phyloP scores from a whole-genome alignment of 768 basidiomycete species.

The Cystoderma amianthinum region DNA sequence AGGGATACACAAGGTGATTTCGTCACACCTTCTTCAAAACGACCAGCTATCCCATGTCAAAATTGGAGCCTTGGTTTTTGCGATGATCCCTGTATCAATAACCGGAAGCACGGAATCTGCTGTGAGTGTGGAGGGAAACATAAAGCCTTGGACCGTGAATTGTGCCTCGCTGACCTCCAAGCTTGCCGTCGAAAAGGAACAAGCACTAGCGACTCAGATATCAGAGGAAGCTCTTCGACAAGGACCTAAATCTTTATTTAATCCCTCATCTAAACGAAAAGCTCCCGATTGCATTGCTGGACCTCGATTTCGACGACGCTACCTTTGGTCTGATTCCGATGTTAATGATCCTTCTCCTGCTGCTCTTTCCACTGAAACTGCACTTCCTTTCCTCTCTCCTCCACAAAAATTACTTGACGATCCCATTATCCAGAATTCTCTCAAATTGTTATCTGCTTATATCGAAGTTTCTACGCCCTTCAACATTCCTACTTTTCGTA shows the following conservation, averaged over 20 bases:
- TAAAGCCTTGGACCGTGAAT: not conserved
- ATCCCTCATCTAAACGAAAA: not conserved
- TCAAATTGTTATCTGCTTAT: constrained; percentile 3
- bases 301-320: constrained; percentile 4
- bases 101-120: not conserved
- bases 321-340: constrained; percentile 4
- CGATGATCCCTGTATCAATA: not conserved
- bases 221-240: too few relatives aligned
- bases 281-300: not conserved
- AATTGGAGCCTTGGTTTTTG: not conserved
- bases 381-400: constrained; percentile 11
- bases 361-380: constrained; percentile 7
- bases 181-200: not conserved
- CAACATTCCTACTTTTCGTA: constrained; percentile 17
- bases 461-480: constrained; percentile 19
- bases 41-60: not conserved
- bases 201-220: not conserved
- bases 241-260: not conserved
- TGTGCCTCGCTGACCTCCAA: not conserved
- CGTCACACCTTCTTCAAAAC: not conserved
- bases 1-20: too few relatives aligned
- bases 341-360: constrained; percentile 7
- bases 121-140: not conserved
- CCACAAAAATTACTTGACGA: not conserved
- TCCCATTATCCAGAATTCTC: not conserved